A percentile compares a stretch with the other conserved stretches of the same genome.
Conservation (phyloP, 371 early-diverging fungal species). For the Actinomortierella ambigua region DNA sequence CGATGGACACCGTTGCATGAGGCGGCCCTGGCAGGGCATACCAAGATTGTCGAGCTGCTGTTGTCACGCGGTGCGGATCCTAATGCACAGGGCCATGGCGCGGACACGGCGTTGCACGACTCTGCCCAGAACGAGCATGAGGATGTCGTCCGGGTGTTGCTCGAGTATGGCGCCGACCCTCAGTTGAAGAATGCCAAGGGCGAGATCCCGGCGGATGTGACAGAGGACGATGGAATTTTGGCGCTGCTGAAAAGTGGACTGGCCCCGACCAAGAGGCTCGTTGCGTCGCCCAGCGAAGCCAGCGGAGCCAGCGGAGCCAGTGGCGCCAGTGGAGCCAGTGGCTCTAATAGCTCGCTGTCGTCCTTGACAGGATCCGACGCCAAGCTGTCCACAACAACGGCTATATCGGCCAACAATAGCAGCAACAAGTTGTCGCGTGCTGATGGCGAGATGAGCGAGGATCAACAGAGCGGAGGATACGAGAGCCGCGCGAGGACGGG, state of each 20-base stretch:
- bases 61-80: constrained; percentile 76
- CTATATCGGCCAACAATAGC: neutral
- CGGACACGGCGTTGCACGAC: constrained; percentile 77
- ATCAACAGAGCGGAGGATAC: constrained; percentile 17
- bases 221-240: constrained; percentile 49
- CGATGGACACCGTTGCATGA: constrained; percentile 86
- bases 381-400: constrained; percentile 19
- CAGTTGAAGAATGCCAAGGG: constrained; percentile 55
- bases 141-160: constrained; percentile 65
- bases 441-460: constrained; percentile 28
- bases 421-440: constrained; percentile 15
- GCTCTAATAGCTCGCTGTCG: neutral
- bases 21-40: constrained; percentile 73
- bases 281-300: neutral
- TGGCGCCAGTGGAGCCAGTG: neutral
- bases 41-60: constrained; percentile 63
- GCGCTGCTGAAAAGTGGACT: constrained; percentile 46
- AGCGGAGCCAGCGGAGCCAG: neutral
- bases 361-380: neutral
- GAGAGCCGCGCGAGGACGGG: constrained; percentile 14
- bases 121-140: constrained; percentile 73
- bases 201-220: constrained; percentile 60
- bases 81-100: constrained; percentile 60
- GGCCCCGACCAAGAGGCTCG: constrained; percentile 47
- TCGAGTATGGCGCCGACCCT: constrained; percentile 70